Base-by-base conservation (phyloP, 2,329 filamentous ascomycete genomes). In the Phoma sp. region DNA sequence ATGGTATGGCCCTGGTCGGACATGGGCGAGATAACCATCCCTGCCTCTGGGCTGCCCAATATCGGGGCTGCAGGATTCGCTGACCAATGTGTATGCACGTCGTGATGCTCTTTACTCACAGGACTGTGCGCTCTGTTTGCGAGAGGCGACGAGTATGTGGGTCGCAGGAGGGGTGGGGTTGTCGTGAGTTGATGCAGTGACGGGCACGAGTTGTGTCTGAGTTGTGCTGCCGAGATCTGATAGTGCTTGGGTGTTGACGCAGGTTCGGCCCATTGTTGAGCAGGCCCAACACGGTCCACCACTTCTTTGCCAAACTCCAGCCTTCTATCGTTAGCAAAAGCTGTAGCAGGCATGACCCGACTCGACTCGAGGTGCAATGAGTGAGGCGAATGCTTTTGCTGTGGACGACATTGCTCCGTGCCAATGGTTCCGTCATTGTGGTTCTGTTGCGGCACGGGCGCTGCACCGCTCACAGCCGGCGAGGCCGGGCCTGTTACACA, bases 401-500 rank as follows among this genome's bases (percentile, higher is more conserved):
- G 39, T 21, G 36, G 33, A 42, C 23, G 42, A 28, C 14, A 42
- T 21, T 14, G 7, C 7, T 21, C 4, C 21, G 17, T 23, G 17
- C 17, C 9, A n/a, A 20, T 14, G 6, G 4, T 29, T 18, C 17
- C 36, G 20, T 29, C 42, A 18, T 32, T 18, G 15, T 34, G 1
- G 17, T 29, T 15, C 20, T 50, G 42, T 32, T 56, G 53, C 21
- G 53, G 52, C 26, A 43, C 37, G 9, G 52, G 26, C 10, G 28
- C 28, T 32, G 51, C 42, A 46, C 59, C 45, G 12, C 46, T 42
- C 25, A 48, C 49, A 47, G n/a, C n/a, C n/a, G 57, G 59, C 43
- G 66, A 62, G 38, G 51, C 59, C 54, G 61, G 60, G 39, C 42
- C 56, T 39, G 61, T 66, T 57, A 57, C 60, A 67, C 61, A 38